These are phyloP conservation scores for Peronospora belbahrii DNA, from an alignment of 352 stramenopile genomes.

Conservation along the genomic window DNA sequence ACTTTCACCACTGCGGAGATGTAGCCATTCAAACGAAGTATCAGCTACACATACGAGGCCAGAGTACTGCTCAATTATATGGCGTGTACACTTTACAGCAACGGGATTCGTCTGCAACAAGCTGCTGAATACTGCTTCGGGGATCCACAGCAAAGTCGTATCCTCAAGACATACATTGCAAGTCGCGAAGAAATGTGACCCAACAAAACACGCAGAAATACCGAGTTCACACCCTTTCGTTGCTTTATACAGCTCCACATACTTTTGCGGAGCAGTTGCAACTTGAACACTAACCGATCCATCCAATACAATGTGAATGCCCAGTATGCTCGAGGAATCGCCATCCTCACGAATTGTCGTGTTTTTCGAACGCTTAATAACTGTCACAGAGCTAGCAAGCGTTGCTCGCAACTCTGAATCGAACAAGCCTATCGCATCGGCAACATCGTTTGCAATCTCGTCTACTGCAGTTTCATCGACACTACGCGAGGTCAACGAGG, in stretches of 20 bases:
- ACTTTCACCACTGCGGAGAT: slow-evolving; percentile 75
- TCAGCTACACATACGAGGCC: slow-evolving; percentile 61
- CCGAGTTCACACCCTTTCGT: slow-evolving; percentile 61
- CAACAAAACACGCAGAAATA: slow-evolving; percentile 58
- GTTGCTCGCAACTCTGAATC: slow-evolving; percentile 29
- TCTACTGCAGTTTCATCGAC: slow-evolving; percentile 5
- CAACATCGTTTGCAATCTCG: slow-evolving; percentile 28
- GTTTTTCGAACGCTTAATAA: slow-evolving; percentile 24
- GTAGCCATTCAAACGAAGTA: slow-evolving; percentile 77
- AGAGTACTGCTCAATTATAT: slow-evolving; percentile 70
- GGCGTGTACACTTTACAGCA: slow-evolving; percentile 41
- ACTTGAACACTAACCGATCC: slow-evolving; percentile 54
- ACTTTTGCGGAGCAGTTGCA: slow-evolving; percentile 26
- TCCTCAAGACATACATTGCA: slow-evolving; percentile 45
- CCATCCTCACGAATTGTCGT: slow-evolving; percentile 23
- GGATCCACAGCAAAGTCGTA: slow-evolving; percentile 44
- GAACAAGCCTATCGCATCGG: slow-evolving; percentile 41
- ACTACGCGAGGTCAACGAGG: slow-evolving; percentile 13
- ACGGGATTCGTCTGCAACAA: slow-evolving; percentile 47
- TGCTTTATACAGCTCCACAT: slow-evolving; percentile 42
- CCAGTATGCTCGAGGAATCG: slow-evolving; percentile 15
- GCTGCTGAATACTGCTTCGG: slow-evolving; percentile 46
- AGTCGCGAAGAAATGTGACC: slow-evolving; percentile 29
- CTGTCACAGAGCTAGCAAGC: slow-evolving; percentile 25
- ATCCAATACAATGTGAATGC: slow-evolving; percentile 55